Percentiles rank a stretch among this genome's conserved stretches.
These are phyloP conservation scores for Jatropha multifida DNA, from an alignment of 441 rosid genomes.

Conservation along the genomic window DNA sequence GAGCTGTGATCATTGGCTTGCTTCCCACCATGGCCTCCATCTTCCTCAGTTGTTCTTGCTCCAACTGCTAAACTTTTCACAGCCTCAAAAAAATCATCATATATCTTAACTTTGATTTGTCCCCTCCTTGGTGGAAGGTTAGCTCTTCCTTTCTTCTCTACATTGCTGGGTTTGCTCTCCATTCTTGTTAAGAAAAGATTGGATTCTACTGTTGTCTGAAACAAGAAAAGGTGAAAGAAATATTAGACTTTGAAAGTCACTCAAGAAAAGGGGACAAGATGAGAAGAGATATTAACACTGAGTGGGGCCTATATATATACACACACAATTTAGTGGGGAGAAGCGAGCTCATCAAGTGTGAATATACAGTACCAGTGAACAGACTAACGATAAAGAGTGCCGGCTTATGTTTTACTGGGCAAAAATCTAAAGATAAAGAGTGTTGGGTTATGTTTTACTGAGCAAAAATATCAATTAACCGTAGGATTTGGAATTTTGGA, in stretches of 20 bases:
- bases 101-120: conserved; percentile 7
- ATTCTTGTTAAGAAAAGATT: background rate
- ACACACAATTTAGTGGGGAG: no score
- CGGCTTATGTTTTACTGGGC: no score
- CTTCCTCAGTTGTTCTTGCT: conserved; percentile 9
- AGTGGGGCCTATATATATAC: background rate
- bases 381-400: background rate
- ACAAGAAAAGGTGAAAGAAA: no score
- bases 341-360: background rate
- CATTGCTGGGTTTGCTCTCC: conserved; percentile 11
- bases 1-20: background rate
- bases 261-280: background rate
- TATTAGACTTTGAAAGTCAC: background rate
- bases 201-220: no score
- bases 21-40: background rate
- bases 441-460: no score
- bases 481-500: background rate
- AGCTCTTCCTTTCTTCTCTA: conserved; percentile 1
- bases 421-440: background rate
- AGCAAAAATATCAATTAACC: background rate
- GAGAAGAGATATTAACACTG: background rate
- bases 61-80: background rate
- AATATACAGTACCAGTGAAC: no score
- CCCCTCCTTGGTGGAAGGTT: conserved; percentile 31
- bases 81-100: background rate